phyloP scores from a whole-genome alignment of 164 flowering plant genomes.

The Cinnamomum micranthum region DNA sequence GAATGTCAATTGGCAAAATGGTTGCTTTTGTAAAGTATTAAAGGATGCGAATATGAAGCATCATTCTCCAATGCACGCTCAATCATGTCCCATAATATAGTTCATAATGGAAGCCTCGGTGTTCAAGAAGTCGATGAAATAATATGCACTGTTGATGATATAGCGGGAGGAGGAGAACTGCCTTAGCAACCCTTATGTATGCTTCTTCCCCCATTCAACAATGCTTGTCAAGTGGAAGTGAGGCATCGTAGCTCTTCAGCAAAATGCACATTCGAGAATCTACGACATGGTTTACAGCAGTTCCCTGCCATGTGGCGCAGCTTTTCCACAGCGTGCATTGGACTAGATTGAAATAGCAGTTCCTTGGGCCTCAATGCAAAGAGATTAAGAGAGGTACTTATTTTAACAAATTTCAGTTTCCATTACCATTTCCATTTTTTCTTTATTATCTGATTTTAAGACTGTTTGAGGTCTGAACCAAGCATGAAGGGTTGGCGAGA shows the following conservation, averaged over 20 bases:
- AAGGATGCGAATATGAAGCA: constrained; percentile 85
- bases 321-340: constrained; percentile 81
- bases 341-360: constrained; percentile 52
- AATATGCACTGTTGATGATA: constrained; percentile 83
- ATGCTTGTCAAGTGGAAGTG: constrained; percentile 76
- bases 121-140: constrained; percentile 61
- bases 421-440: neutral
- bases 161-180: constrained; percentile 99
- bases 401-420: constrained; percentile 1
- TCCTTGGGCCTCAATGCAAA: constrained; percentile 37
- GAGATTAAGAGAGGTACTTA: constrained; percentile 42
- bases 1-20: constrained; percentile 89
- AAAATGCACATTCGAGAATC: constrained; percentile 93
- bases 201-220: constrained; percentile 81
- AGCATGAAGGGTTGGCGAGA: too few relatives aligned
- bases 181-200: constrained; percentile 89
- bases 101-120: constrained; percentile 38
- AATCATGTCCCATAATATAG: constrained; percentile 44
- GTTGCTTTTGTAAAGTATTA: constrained; percentile 71
- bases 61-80: constrained; percentile 87
- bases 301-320: constrained; percentile 87
- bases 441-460: neutral
- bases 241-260: constrained; percentile 69
- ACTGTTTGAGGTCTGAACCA: too few relatives aligned
- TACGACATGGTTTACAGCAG: constrained; percentile 69